These are phyloP conservation scores for Gynandropsis gynandra DNA, from an alignment of 345 rosid genomes.

Conservation along the genomic window DNA sequence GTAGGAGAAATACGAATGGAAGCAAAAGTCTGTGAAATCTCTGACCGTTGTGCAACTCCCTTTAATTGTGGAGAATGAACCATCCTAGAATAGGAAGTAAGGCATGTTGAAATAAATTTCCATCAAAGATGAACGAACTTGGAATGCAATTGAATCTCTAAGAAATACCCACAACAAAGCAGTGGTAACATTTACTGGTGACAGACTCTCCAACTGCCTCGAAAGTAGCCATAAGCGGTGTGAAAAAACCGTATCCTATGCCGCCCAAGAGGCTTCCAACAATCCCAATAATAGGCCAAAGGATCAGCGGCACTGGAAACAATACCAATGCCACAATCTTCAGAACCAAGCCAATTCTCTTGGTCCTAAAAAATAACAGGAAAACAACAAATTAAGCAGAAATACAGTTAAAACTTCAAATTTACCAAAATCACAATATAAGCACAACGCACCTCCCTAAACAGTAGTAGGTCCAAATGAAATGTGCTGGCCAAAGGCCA, in stretches of 20 bases:
- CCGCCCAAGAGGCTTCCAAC: slow-evolving; percentile 66
- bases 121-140: neutral
- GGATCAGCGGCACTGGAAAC: slow-evolving; percentile 58
- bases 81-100: slow-evolving; percentile 38
- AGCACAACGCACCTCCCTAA: slow-evolving; percentile 46
- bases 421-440: neutral
- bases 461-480: slow-evolving; percentile 66
- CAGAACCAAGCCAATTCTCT: slow-evolving; percentile 59
- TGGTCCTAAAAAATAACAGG: slow-evolving; percentile 38
- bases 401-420: neutral
- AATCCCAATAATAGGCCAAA: slow-evolving; percentile 65
- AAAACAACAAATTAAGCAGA: neutral
- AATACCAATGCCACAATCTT: slow-evolving; percentile 48
- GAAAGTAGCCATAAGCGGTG: slow-evolving; percentile 72
- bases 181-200: slow-evolving; percentile 60
- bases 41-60: slow-evolving; percentile 64
- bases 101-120: neutral
- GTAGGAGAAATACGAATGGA: slow-evolving; percentile 80
- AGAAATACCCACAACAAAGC: slow-evolving; percentile 45
- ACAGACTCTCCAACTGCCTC: slow-evolving; percentile 61
- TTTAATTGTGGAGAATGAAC: slow-evolving; percentile 48
- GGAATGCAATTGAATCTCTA: neutral
- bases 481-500: slow-evolving; percentile 85
- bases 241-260: slow-evolving; percentile 62
- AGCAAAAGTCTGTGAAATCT: slow-evolving; percentile 80